Evolutionary conservation across 192 early-diverging fungal species (phyloP).

Genomic region (Coemansia sp.): DNA sequence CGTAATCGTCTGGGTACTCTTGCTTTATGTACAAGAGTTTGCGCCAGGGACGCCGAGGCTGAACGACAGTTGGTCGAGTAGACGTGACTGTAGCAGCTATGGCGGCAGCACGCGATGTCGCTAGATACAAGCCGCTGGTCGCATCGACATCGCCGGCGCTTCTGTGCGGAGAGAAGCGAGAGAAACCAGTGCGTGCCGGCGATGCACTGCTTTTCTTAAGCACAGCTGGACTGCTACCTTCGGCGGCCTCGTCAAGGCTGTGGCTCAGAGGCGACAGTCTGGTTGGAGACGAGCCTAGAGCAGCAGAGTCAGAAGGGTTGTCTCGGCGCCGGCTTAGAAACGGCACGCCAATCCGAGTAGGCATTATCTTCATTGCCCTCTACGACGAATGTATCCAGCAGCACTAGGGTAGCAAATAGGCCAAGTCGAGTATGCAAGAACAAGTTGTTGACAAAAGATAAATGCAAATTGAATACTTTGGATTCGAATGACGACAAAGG

Average conservation of each 20-base stretch:
- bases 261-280: constrained; percentile 6
- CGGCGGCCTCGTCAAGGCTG: background rate
- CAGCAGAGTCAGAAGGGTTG: background rate
- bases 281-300: background rate
- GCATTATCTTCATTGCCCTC: constrained; percentile 24
- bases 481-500: background rate
- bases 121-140: constrained; percentile 2
- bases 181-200: background rate
- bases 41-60: constrained; percentile 61
- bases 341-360: constrained; percentile 33
- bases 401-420: background rate
- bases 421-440: background rate
- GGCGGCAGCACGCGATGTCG: background rate
- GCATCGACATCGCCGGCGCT: background rate
- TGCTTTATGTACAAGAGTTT: constrained; percentile 88
- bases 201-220: background rate
- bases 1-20: constrained; percentile 90
- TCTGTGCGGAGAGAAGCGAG: constrained; percentile 3
- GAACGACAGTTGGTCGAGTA: constrained; percentile 1
- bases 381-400: background rate
- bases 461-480: constrained; percentile 5
- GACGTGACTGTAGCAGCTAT: background rate
- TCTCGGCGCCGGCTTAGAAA: constrained; percentile 35
- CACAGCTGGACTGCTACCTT: background rate
- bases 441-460: background rate